phyloP scores from a whole-genome alignment of 768 basidiomycete species.

The Hydnum rufescens region DNA sequence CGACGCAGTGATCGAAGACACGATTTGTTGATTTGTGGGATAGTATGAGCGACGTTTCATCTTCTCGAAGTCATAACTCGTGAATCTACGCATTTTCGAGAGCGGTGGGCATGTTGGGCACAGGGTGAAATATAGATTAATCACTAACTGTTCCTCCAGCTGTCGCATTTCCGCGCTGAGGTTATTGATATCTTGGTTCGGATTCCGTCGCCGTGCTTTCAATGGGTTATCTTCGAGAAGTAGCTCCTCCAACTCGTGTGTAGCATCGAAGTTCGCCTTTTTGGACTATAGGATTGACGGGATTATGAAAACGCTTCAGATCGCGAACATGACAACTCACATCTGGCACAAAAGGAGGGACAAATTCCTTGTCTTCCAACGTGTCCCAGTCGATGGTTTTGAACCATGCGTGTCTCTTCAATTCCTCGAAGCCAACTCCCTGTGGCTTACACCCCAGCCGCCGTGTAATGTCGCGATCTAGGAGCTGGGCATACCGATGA shows the following conservation, averaged over 20 bases:
- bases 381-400: constrained; percentile 57
- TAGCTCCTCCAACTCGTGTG: constrained; percentile 92
- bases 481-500: constrained; percentile 29
- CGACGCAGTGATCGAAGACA: constrained; percentile 37
- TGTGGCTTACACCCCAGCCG: constrained; percentile 67
- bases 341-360: constrained; percentile 81
- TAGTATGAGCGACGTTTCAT: constrained; percentile 86
- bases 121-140: not conserved
- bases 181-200: constrained; percentile 68
- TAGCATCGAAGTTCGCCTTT: constrained; percentile 97
- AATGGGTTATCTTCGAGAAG: constrained; percentile 91
- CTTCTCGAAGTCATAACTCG: constrained; percentile 79
- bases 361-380: constrained; percentile 37
- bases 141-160: constrained; percentile 86
- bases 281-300: constrained; percentile 42
- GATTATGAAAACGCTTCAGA: constrained; percentile 2
- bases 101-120: not conserved
- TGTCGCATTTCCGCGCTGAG: constrained; percentile 83
- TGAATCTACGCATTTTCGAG: constrained; percentile 36
- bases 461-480: constrained; percentile 67
- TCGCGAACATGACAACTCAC: constrained; percentile 30
- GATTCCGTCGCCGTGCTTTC: constrained; percentile 83
- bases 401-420: constrained; percentile 78
- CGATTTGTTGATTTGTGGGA: constrained; percentile 54
- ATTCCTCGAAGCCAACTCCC: constrained; percentile 60